Evolutionary conservation across 371 early-diverging fungal species (phyloP), one percentile per base, ranked within the genome.

Genomic region (Mucor irregularis): DNA sequence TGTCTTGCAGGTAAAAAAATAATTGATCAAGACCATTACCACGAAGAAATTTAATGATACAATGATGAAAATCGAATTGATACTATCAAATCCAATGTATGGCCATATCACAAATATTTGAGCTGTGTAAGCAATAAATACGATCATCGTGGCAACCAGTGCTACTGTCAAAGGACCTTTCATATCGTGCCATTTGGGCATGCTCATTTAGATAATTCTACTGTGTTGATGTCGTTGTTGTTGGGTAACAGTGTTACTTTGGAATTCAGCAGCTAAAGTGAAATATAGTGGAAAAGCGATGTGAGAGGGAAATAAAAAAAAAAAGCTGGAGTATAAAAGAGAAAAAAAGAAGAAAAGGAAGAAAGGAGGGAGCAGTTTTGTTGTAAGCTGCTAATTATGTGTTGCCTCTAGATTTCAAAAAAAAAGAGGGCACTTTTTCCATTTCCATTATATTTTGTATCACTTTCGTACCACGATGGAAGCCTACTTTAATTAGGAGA

Each of bases 1-100:
- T 17, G 91, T 91, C 2, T 69, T 65, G 53, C 84, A 84, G 1
- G 90, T 90, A 28, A 92, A 74, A 54, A 81, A 86, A 70, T 95
- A 97, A 79, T 95, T 92, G 64, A 85, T 64, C 68, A 82, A 84
- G 11, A 90, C 74, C 46, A 86, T 71, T 24, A 86, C 64, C 26
- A 90, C 77, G 49, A 78, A 68, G n/a, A 81, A 52, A 62, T 92
- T 87, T 75, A 93, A 87, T 10, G 85, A 80, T 7, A 70, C 70
- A 19, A 86, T 75, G 22, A 84, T 79, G 22, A 78, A 49, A 30
- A 79, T 22, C 5, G 67, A 68, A 10, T 61, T 53, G 9, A 62
- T 26, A 16, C 30, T 59, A 2, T 47, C 34, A 17, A 66, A 37
- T 19, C 65, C 64, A 31, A 76, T 50, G 53, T 54, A 72, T 11